These are phyloP conservation scores for Aspergillus clavatus DNA, from an alignment of 2,329 filamentous ascomycete species.

Conservation along the genomic window DNA sequence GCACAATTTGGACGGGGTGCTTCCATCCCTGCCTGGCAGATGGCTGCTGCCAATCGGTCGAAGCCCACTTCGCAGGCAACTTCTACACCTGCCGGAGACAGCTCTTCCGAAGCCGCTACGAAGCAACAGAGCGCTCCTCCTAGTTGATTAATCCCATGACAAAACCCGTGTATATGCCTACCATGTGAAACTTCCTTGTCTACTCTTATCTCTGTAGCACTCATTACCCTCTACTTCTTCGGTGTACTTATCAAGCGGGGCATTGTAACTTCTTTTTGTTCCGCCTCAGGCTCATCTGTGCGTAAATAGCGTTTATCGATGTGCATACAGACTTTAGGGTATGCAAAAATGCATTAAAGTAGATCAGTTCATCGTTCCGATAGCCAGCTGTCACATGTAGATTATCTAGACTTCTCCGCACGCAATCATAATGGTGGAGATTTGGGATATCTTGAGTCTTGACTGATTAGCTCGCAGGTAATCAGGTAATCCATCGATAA, in stretches of 20 bases:
- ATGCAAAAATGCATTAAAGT: too few species aligned
- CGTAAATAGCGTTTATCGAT: too few species aligned
- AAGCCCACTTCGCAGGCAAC: slow-evolving; percentile 31
- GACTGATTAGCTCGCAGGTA: too few species aligned
- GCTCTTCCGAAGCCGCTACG: slow-evolving; percentile 16
- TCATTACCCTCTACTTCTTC: slow-evolving; percentile 8
- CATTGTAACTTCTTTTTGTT: too few species aligned
- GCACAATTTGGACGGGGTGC: slow-evolving; percentile 50
- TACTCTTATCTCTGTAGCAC: slow-evolving; percentile 1
- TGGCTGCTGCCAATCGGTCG: slow-evolving; percentile 59
- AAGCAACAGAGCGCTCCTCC: slow-evolving; percentile 28
- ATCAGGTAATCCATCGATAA: too few species aligned
- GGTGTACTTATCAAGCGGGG: slow-evolving; percentile 20
- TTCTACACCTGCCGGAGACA: slow-evolving; percentile 16
- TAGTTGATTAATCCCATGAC: slow-evolving; percentile 19
- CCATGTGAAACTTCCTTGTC: slow-evolving; percentile 5
- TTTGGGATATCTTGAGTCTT: too few species aligned
- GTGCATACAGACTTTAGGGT: too few species aligned
- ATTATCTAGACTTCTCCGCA: too few species aligned
- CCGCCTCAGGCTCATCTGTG: too few species aligned
- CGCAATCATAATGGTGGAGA: too few species aligned
- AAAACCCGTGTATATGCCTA: not conserved
- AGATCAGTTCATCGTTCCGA: too few species aligned
- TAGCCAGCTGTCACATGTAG: too few species aligned
- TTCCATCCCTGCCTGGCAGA: slow-evolving; percentile 75